Percentiles rank a stretch among this genome's conserved stretches.
These are phyloP conservation scores for Backusella tarrabulga DNA, from an alignment of 192 early-diverging fungal species.

Conservation along the genomic window DNA sequence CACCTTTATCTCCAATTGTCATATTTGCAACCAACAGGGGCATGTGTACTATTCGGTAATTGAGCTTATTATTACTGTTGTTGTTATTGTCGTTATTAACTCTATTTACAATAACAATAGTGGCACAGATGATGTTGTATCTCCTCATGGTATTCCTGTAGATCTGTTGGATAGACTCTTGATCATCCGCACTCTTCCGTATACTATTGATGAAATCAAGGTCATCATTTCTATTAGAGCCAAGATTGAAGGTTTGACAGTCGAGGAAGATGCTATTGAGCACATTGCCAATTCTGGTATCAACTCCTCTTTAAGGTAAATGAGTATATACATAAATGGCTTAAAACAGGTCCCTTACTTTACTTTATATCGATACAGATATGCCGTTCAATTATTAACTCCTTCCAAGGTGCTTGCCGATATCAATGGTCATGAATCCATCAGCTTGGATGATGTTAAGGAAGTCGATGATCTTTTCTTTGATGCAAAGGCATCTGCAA, in stretches of 20 bases:
- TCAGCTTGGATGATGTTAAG: slow-evolving; percentile 83
- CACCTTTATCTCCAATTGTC: slow-evolving; percentile 93
- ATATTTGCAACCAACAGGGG: slow-evolving; percentile 92
- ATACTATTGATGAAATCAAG: slow-evolving; percentile 86
- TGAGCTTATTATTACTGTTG: neutral
- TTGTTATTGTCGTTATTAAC: too few species aligned
- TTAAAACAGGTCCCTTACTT: neutral
- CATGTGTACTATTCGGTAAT: slow-evolving; percentile 34
- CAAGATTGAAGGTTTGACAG: slow-evolving; percentile 81
- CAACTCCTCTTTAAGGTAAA: slow-evolving; percentile 82
- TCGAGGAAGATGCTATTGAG: slow-evolving; percentile 77
- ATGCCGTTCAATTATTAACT: slow-evolving; percentile 93
- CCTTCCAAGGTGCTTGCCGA: slow-evolving; percentile 86
- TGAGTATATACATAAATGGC: neutral
- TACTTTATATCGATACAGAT: slow-evolving; percentile 44
- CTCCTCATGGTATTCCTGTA: slow-evolving; percentile 94
- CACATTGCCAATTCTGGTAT: slow-evolving; percentile 83
- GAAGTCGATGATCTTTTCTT: slow-evolving; percentile 86
- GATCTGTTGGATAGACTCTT: slow-evolving; percentile 95
- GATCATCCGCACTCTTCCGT: slow-evolving; percentile 94
- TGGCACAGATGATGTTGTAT: slow-evolving; percentile 74
- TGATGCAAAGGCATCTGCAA: slow-evolving; percentile 82
- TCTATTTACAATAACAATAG: slow-evolving; percentile 37
- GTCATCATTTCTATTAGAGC: slow-evolving; percentile 92
- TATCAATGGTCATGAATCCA: slow-evolving; percentile 81